Evolutionary conservation across 192 early-diverging fungal genomes (phyloP), one percentile per base, ranked within the genome.

Genomic region (Coemansia sp.): DNA sequence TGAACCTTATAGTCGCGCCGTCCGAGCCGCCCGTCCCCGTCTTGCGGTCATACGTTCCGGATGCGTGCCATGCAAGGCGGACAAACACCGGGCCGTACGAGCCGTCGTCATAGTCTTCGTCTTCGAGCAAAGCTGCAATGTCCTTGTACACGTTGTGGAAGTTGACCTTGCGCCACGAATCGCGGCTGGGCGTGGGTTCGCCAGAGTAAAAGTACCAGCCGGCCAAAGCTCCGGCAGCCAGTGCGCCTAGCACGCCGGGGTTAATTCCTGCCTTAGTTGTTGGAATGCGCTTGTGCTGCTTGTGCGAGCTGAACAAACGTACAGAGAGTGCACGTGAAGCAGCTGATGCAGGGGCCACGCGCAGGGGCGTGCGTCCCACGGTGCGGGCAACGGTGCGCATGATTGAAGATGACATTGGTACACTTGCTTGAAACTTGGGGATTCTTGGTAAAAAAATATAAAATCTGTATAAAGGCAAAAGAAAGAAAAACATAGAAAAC

Each of bases 21-120:
- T 84, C 73, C 56, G 85, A 89, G 40, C 92, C 92, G 55, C 92
- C 92, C 7, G 86, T 86, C 37, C 79, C 77, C 58, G 82, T 68
- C 66, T 78, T 81, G 66, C 79, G 74, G 72, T 86, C 86, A 72
- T 82, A 92, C 31, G 91, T 91, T n/a, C 92, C 92, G 47, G 86
- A 85, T 5, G 89, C 73, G 79, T 94, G 92, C 92, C 92, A 94
- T 36, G 91, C 92, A 23, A 94, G 84, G 20, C 92, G 87, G 52
- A 93, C 66, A 68, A 94, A 81, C 31, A 94, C 80, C 1, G 91
- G 90, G 20, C 89, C 92, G 67, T 85, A 86, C 26, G 86, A 88
- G 53, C 92, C 92, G 58, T 92, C 90, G 69, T 92, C 90, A 53
- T 88, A 90, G 79, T 89, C 78, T 61, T 87, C 82, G 62, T 90